Percentiles rank a stretch among this genome's conserved stretches.
These are phyloP conservation scores for Tolypocladium ovalisporum DNA, from an alignment of 2,329 filamentous ascomycete genomes.

Conservation along the genomic window DNA sequence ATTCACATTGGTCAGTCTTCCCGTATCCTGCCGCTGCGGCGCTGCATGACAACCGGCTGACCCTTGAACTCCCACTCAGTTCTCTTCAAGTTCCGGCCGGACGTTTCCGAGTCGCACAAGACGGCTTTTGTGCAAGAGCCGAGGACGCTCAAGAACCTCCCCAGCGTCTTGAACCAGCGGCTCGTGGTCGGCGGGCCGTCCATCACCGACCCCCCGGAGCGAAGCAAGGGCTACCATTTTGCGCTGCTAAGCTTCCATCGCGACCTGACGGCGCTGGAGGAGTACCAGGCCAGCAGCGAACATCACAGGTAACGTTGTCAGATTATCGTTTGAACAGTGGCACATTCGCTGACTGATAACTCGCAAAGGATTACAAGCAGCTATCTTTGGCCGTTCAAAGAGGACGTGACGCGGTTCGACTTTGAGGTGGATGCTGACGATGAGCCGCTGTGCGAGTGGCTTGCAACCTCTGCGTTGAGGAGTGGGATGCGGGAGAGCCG, in stretches of 20 bases:
- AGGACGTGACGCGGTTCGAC: constrained; percentile 42
- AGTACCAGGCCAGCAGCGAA: constrained; percentile 41
- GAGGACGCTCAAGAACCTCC: constrained; percentile 34
- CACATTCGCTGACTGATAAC: neutral
- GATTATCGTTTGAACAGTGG: too few relatives aligned
- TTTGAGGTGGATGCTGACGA: constrained; percentile 37
- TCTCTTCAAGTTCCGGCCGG: constrained; percentile 35
- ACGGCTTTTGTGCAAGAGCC: constrained; percentile 33
- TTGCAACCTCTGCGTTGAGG: neutral
- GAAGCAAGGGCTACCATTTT: constrained; percentile 41
- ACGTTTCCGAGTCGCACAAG: constrained; percentile 29
- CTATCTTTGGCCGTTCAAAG: constrained; percentile 40
- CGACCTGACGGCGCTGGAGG: constrained; percentile 30
- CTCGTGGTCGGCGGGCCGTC: constrained; percentile 42
- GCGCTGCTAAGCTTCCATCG: constrained; percentile 41
- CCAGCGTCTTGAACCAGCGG: constrained; percentile 35
- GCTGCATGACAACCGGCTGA: neutral
- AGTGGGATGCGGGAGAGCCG: neutral
- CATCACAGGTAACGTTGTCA: constrained; percentile 31
- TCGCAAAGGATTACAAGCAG: constrained; percentile 35
- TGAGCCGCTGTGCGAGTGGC: constrained; percentile 12
- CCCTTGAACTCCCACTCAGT: constrained; percentile 20
- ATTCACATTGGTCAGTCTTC: constrained; percentile 20
- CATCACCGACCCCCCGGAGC: constrained; percentile 37
- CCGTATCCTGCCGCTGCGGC: neutral